Evolutionary conservation across 495 filamentous ascomycete species (phyloP).

Genomic region (Bombardia bombarda): DNA sequence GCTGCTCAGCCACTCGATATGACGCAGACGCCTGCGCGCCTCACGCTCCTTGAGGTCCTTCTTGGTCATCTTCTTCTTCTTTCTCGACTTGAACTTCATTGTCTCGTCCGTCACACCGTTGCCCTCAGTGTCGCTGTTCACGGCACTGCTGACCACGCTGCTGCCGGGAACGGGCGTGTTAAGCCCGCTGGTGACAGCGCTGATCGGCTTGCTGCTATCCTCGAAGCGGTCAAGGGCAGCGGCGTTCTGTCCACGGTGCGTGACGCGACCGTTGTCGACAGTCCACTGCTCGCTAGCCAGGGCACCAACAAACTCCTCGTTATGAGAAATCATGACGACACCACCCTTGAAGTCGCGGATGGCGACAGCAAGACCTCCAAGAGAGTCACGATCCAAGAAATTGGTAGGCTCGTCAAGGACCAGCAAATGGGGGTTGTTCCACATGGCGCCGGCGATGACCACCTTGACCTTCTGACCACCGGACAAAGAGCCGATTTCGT

Average conservation of each 20-base stretch:
- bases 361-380: conserved; percentile 89
- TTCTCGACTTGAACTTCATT: conserved; percentile 81
- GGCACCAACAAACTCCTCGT: conserved; percentile 95
- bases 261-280: conserved; percentile 78
- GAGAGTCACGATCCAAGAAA: conserved; percentile 95
- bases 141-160: conserved; percentile 49
- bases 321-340: conserved; percentile 98
- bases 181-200: conserved; percentile 44
- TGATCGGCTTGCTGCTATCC: conserved; percentile 57
- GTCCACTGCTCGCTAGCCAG: conserved; percentile 93
- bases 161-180: conserved; percentile 22
- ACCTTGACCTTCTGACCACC: conserved; percentile 99
- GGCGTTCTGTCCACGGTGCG: conserved; percentile 68
- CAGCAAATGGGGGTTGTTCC: conserved; percentile 96
- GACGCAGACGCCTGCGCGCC: conserved; percentile 74
- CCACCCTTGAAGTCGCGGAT: conserved; percentile 97
- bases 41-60: conserved; percentile 92
- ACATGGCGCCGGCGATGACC: conserved; percentile 94
- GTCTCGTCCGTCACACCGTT: conserved; percentile 36
- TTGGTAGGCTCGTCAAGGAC: conserved; percentile 99
- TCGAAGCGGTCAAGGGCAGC: conserved; percentile 78
- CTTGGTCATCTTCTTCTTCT: conserved; percentile 99
- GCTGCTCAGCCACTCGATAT: conserved; percentile 88
- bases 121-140: conserved; percentile 80
- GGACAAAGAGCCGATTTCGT: conserved; percentile 91